Evolutionary conservation across 352 stramenopile species (phyloP).

Genomic region (Globisporangium megalacanthum): DNA sequence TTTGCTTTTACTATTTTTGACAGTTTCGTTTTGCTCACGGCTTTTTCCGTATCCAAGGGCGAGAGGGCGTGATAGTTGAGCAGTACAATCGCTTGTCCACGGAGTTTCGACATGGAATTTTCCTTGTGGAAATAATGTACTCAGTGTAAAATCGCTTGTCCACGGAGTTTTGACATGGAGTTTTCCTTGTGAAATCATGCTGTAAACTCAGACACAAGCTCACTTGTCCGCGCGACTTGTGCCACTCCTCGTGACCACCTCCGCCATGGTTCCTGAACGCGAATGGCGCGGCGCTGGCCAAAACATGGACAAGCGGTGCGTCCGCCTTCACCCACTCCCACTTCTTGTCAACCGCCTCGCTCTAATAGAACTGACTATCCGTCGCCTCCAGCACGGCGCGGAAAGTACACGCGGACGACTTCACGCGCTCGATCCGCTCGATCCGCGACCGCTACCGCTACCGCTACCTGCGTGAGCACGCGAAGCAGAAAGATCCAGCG

Average conservation of each 20-base stretch:
- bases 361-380: not conserved
- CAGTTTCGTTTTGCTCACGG: too few relatives aligned
- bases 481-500: not conserved
- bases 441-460: conserved; percentile 37
- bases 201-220: too few relatives aligned
- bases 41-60: too few relatives aligned
- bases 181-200: too few relatives aligned
- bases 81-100: too few relatives aligned
- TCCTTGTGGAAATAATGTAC: too few relatives aligned
- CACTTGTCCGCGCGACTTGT: too few relatives aligned
- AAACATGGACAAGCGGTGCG: conserved; percentile 76
- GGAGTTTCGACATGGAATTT: too few relatives aligned
- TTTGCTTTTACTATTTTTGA: too few relatives aligned
- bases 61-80: too few relatives aligned
- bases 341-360: not conserved
- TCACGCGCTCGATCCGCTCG: conserved; percentile 38
- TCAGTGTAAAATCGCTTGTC: too few relatives aligned
- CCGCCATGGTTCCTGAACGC: conserved; percentile 49
- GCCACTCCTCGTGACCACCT: not conserved
- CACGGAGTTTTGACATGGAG: too few relatives aligned
- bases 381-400: conserved; percentile 39
- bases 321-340: not conserved
- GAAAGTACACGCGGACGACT: conserved; percentile 54
- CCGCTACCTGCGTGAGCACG: conserved; percentile 29
- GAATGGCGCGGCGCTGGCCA: conserved; percentile 57